Percentiles rank a stretch among this genome's conserved stretches.
phyloP scores from a whole-genome alignment of 148 eudicot genomes.

The Oxyria digyna region DNA sequence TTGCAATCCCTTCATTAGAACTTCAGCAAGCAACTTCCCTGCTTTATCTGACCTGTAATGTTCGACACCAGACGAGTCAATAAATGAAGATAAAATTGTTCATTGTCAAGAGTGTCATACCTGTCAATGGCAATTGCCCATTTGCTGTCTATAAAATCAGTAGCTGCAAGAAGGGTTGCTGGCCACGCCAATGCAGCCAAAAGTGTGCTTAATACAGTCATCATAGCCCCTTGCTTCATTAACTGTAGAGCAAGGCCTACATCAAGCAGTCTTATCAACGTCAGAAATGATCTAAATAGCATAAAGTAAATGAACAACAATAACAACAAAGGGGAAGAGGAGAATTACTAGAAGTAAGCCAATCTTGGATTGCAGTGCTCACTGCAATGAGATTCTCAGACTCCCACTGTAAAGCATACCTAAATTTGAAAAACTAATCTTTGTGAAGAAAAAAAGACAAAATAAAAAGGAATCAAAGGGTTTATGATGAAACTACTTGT shows the following conservation, averaged over 20 bases:
- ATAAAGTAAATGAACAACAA: background rate
- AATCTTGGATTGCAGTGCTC: conserved; percentile 99
- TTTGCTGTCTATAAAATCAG: conserved; percentile 92
- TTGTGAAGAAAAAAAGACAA: background rate
- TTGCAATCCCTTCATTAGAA: conserved; percentile 76
- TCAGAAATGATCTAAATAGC: background rate
- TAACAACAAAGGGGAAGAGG: conserved; percentile 2
- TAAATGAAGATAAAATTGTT: background rate
- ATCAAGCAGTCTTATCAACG: conserved; percentile 20
- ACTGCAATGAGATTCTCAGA: conserved; percentile 86
- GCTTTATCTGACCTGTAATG: conserved; percentile 86
- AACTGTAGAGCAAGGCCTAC: conserved; percentile 62
- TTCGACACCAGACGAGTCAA: background rate
- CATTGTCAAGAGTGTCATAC: conserved; percentile 19
- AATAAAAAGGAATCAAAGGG: background rate
- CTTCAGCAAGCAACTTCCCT: conserved; percentile 91
- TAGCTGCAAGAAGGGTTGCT: conserved; percentile 61
- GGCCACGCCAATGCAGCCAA: conserved; percentile 95
- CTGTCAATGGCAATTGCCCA: conserved; percentile 93
- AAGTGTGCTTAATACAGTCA: conserved; percentile 80
- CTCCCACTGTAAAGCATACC: conserved; percentile 97
- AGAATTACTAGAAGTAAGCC: conserved; percentile 81
- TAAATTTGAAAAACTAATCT: conserved; percentile 9
- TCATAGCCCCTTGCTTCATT: conserved; percentile 97
- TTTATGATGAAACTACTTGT: background rate